A percentile compares a stretch with the other conserved stretches of the same genome.
phyloP scores from a whole-genome alignment of 352 stramenopile genomes.

The Globisporangium camurandrum region DNA sequence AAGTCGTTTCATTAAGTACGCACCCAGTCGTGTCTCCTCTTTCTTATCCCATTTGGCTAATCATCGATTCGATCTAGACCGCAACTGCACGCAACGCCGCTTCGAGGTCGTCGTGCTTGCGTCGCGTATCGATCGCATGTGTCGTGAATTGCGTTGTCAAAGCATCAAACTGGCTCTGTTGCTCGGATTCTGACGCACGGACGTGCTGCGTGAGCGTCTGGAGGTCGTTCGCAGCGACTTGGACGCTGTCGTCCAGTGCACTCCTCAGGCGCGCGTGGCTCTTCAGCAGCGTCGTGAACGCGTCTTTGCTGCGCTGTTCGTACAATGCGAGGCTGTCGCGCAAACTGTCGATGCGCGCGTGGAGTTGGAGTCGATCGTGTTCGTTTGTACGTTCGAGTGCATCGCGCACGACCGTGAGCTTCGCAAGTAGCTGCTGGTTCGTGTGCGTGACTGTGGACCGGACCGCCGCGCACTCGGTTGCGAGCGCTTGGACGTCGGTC shows the following conservation, averaged over 20 bases:
- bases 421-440: slow-evolving; percentile 26
- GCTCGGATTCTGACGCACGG: slow-evolving; percentile 23
- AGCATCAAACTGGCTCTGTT: slow-evolving; percentile 26
- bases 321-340: slow-evolving; percentile 26
- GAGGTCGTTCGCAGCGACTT: slow-evolving; percentile 48
- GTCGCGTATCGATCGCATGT: slow-evolving; percentile 22
- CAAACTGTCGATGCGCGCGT: slow-evolving; percentile 37
- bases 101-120: slow-evolving; percentile 29
- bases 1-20: no score
- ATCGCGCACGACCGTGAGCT: slow-evolving; percentile 35
- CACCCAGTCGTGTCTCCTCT: no score
- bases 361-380: slow-evolving; percentile 36
- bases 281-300: slow-evolving; percentile 39
- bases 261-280: slow-evolving; percentile 38
- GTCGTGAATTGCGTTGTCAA: slow-evolving; percentile 24
- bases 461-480: slow-evolving; percentile 28
- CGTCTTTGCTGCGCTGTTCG: slow-evolving; percentile 35
- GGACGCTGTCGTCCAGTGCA: slow-evolving; percentile 50
- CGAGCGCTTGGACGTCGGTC: slow-evolving; percentile 37
- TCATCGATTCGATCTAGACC: no score
- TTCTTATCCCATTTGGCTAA: no score
- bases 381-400: slow-evolving; percentile 37
- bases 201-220: slow-evolving; percentile 34
- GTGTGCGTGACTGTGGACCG: slow-evolving; percentile 29
- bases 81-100: slow-evolving; percentile 20